phyloP scores from a whole-genome alignment of 1,139 yeast species.

The Candida sanyaensis region DNA sequence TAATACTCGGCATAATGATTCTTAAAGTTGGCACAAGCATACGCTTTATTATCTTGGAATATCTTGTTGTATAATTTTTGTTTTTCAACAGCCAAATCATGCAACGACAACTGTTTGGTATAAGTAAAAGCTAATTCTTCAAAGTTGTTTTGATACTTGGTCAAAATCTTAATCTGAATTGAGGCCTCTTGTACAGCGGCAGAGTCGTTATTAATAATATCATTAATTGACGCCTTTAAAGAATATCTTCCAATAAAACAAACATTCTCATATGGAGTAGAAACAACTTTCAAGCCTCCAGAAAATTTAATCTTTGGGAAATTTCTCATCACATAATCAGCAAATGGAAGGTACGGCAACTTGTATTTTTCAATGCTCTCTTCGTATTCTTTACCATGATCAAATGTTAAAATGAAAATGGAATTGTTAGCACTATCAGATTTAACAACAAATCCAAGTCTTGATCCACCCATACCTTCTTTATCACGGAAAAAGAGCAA shows the following conservation, averaged over 20 bases:
- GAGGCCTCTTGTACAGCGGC: slow-evolving; percentile 44
- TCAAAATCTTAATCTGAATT: slow-evolving; percentile 38
- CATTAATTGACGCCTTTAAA: slow-evolving; percentile 42
- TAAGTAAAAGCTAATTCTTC: slow-evolving; percentile 46
- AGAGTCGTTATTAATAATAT: slow-evolving; percentile 44
- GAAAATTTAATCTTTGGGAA: slow-evolving; percentile 32
- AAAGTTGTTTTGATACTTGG: slow-evolving; percentile 47
- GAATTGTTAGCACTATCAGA: slow-evolving; percentile 29
- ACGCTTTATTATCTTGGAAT: slow-evolving; percentile 22
- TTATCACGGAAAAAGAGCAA: slow-evolving; percentile 59
- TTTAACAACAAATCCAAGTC: slow-evolving; percentile 58
- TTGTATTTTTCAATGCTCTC: slow-evolving; percentile 26
- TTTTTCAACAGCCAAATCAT: slow-evolving; percentile 53
- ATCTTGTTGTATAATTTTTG: slow-evolving; percentile 40
- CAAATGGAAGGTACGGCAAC: slow-evolving; percentile 55
- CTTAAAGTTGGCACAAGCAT: slow-evolving; percentile 43
- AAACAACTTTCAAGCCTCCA: slow-evolving; percentile 37
- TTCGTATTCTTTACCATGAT: slow-evolving; percentile 44
- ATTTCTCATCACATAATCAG: slow-evolving; percentile 25
- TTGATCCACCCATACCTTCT: slow-evolving; percentile 28
- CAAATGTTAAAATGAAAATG: slow-evolving; percentile 42
- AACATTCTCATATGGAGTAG: slow-evolving; percentile 49
- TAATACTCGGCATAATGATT: slow-evolving; percentile 50
- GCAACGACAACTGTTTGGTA: slow-evolving; percentile 51
- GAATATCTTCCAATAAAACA: slow-evolving; percentile 52